Base-by-base conservation (phyloP, 306 rosid species). In the Psophocarpus tetragonolobus region DNA sequence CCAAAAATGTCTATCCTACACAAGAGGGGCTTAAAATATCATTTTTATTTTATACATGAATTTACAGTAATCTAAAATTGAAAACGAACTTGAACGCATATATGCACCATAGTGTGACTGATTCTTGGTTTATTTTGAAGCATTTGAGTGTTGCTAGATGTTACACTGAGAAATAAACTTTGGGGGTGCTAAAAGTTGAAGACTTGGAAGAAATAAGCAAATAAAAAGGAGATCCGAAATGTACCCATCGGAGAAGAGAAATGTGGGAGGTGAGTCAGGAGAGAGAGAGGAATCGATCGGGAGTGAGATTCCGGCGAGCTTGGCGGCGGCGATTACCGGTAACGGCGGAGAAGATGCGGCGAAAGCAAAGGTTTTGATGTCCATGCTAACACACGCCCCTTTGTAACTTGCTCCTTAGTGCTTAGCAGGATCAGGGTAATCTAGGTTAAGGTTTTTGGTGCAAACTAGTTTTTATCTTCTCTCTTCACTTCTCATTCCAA, bases 161-260 rank as follows among this genome's bases (percentile, higher is more conserved):
- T 11, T 36, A 64, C 21, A 30, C 13, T 5, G 58, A 45, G 8
- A 29, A 38, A 56, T 8, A 45, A 42, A 73, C 8, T 17, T 62
- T 8, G 74, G 29, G 9, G 18, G 4, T 11, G 4, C 23, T 4
- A 68, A 13, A 83, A 11, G 17, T 9, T 30, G 48, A 58, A 48
- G 39, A 21, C 17, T 36, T 11, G 5, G 29, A 62, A 54, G 36
- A 54, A 70, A 8, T n/a, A 35, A 62, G 14, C 6, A 20, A 24
- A 75, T 30, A 36, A 4, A 15, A 29, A 20, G 5, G 27, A 50
- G 51, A 36, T 27, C 32, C 35, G 13, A 66, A 76, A 68, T 23
- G 24, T 88, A 95, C 97, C 97, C 98, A 75, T 87, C 30, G 38
- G 91, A 80, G 78, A 91, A 86, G 69, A 78, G 69, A 33, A 89